Conservation (phyloP, 2,329 filamentous ascomycete genomes). For the Cordyceps sp. region DNA sequence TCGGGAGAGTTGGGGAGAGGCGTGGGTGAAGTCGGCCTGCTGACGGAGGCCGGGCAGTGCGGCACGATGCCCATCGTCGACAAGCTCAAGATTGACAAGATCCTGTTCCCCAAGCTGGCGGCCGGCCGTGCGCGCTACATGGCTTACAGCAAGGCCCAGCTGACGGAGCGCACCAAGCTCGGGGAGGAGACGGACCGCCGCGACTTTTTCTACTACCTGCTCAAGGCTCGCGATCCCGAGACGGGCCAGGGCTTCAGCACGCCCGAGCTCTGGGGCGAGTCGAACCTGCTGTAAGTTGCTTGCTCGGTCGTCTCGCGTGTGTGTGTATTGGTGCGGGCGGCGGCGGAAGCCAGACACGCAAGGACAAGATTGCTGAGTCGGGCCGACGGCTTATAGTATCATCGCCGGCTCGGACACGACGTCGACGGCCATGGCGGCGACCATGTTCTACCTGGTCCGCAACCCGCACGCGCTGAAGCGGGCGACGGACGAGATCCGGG, state of each 20-base stretch:
- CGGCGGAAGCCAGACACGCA: no score
- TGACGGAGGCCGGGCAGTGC: constrained; percentile 28
- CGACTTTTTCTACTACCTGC: constrained; percentile 62
- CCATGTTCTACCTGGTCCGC: constrained; percentile 45
- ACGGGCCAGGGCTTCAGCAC: constrained; percentile 50
- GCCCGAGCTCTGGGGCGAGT: constrained; percentile 54
- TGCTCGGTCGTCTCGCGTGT: neutral
- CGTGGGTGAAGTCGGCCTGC: neutral
- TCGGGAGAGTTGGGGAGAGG: no score
- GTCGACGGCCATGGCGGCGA: constrained; percentile 48
- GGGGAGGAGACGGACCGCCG: constrained; percentile 50
- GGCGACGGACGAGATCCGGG: constrained; percentile 33
- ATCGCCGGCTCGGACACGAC: constrained; percentile 59
- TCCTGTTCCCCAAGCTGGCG: constrained; percentile 51
- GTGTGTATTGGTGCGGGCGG: no score
- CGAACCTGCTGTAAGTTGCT: constrained; percentile 40
- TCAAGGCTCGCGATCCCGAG: constrained; percentile 55
- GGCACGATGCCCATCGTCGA: constrained; percentile 56
- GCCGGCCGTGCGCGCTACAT: constrained; percentile 53
- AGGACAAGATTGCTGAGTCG: no score
- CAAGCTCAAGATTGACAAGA: constrained; percentile 47
- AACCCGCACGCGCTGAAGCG: constrained; percentile 28
- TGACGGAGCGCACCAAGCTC: constrained; percentile 47
- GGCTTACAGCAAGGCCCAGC: constrained; percentile 51
- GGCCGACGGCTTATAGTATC: constrained; percentile 26